Base-by-base conservation (phyloP, 371 early-diverging fungal genomes). In the Zopfochytrium polystomum region DNA sequence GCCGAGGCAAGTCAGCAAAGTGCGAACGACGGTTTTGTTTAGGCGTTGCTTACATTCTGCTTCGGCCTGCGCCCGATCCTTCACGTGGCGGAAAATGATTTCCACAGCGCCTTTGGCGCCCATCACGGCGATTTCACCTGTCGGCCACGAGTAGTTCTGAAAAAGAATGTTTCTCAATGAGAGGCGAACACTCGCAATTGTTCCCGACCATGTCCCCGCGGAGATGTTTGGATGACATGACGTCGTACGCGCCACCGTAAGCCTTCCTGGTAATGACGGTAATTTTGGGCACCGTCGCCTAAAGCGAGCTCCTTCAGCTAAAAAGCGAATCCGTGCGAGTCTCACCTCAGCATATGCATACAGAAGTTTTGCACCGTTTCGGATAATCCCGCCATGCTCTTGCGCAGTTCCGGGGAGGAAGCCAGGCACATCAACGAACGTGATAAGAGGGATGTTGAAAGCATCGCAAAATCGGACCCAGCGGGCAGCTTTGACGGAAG, bases 241-340 rank as follows among this genome's bases (percentile, higher is more conserved):
- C 97, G 76, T 94, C 94, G 74, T 97, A 95, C 1, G 97, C 97
- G 34, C 97, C 97, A 59, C 97, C 97, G 67, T 97, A 97, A 1
- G 96, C 96, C 75, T 97, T 97, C 18, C 96, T 81, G 15, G 93
- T 92, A 58, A 95, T 95, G 25, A 97, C 85, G 0, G 96, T 95
- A 52, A 97, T 84, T 78, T 97, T 97, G 44, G 97, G 97, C 4
- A 93, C 95, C 5, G 97, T 97, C 13, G 96, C 96, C 65, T 70
- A 62, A 3, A n/a, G n/a, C n/a, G n/a, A n/a, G n/a, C n/a, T n/a
- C n/a, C n/a, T n/a, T n/a, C 7, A 18, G 13, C 7, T 3, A 25
- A 31, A 13, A 25, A 3, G 26, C 2, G 25, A 32, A n/a, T n/a
- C 4, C 20, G 11, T 6, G 13, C n/a, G 47, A 6, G 47, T 23